A percentile compares a stretch with the other conserved stretches of the same genome.
These are phyloP conservation scores for Aspergillus panamensis DNA, from an alignment of 495 filamentous ascomycete genomes.

Conservation along the genomic window DNA sequence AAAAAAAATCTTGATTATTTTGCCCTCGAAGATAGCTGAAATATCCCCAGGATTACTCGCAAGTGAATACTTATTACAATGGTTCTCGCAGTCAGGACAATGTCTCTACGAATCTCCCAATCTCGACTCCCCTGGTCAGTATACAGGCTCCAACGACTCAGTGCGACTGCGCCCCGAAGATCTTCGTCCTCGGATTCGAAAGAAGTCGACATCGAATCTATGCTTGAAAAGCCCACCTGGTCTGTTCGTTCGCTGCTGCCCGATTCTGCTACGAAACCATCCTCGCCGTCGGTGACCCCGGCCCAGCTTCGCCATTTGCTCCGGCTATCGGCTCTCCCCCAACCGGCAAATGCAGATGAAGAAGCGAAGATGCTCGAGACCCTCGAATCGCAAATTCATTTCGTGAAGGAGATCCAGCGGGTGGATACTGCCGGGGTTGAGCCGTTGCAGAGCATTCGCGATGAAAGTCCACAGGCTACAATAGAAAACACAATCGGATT, in stretches of 20 bases:
- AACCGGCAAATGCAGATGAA: constrained; percentile 55
- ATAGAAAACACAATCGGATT: constrained; percentile 53
- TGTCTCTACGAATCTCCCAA: constrained; percentile 19
- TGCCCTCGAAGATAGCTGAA: neutral
- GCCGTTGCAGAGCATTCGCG: constrained; percentile 73
- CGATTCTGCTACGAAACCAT: constrained; percentile 30
- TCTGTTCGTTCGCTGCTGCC: constrained; percentile 78
- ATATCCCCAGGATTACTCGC: no score
- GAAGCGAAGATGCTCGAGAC: constrained; percentile 65
- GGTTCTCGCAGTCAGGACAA: neutral
- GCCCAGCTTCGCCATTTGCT: constrained; percentile 77
- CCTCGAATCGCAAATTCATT: constrained; percentile 80
- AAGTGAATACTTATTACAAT: no score
- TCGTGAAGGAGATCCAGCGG: constrained; percentile 78
- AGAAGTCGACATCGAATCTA: constrained; percentile 40
- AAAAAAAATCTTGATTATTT: no score
- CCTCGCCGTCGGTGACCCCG: constrained; percentile 40
- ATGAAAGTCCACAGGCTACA: constrained; percentile 62
- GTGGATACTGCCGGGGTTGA: constrained; percentile 69
- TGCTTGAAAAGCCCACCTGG: constrained; percentile 76
- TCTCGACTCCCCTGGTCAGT: constrained; percentile 21
- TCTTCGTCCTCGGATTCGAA: constrained; percentile 33
- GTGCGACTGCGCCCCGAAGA: constrained; percentile 13
- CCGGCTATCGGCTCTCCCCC: constrained; percentile 82
- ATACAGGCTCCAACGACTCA: constrained; percentile 8